phyloP scores from a whole-genome alignment of 257 asterid genomes.

The Solanum pimpinellifolium region DNA sequence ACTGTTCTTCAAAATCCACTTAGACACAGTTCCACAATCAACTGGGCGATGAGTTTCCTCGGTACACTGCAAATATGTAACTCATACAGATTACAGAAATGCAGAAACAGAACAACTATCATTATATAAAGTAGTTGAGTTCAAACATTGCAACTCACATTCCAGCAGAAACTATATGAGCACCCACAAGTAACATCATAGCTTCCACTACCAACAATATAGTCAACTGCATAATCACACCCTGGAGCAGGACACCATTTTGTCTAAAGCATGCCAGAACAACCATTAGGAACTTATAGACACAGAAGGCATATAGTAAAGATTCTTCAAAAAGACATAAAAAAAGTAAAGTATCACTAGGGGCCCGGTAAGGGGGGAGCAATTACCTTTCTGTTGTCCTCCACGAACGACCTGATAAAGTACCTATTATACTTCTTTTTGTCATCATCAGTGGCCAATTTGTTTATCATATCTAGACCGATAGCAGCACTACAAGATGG shows the following conservation, averaged over 20 bases:
- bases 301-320: neutral
- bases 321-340: neutral
- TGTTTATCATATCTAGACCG: constrained; percentile 77
- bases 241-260: constrained; percentile 99
- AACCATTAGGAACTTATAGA: neutral
- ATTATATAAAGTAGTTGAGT: neutral
- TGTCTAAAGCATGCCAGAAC: constrained; percentile 29
- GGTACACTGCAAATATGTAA: constrained; percentile 23
- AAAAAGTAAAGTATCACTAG: neutral
- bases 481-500: constrained; percentile 85
- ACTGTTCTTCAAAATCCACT: constrained; percentile 44
- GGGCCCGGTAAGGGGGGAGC: neutral
- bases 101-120: neutral
- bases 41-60: constrained; percentile 56
- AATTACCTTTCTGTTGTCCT: constrained; percentile 80
- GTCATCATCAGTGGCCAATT: constrained; percentile 50
- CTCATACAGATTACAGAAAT: neutral
- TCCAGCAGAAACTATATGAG: constrained; percentile 86
- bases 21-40: constrained; percentile 47
- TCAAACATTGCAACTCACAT: constrained; percentile 34
- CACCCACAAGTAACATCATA: constrained; percentile 80
- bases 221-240: constrained; percentile 86
- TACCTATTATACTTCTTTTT: constrained; percentile 56
- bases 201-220: constrained; percentile 72
- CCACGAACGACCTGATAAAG: constrained; percentile 68